Evolutionary conservation across 1,139 yeast genomes (phyloP).

Genomic region (Pichia cactophila): DNA sequence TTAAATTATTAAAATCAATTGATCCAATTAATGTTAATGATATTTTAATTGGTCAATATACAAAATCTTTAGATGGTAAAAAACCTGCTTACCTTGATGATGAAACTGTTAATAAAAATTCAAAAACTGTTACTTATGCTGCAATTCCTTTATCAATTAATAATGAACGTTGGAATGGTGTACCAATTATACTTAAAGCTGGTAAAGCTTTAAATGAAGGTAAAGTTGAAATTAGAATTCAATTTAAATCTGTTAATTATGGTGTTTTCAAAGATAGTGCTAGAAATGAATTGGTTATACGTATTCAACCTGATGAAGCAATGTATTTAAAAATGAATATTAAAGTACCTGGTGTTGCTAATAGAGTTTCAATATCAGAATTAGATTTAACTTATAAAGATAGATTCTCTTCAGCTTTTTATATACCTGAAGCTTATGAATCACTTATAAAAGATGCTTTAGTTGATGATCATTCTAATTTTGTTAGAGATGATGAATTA

Average conservation of each 20-base stretch:
- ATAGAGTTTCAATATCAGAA: slow-evolving; percentile 76
- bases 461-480: slow-evolving; percentile 91
- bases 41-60: slow-evolving; percentile 82
- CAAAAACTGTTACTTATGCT: slow-evolving; percentile 89
- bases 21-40: slow-evolving; percentile 59
- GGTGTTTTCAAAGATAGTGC: slow-evolving; percentile 80
- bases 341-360: slow-evolving; percentile 86
- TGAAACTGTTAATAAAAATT: slow-evolving; percentile 73
- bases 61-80: slow-evolving; percentile 71
- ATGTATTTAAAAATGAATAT: slow-evolving; percentile 86
- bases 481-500: slow-evolving; percentile 96
- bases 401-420: slow-evolving; percentile 70
- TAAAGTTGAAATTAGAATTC: slow-evolving; percentile 90
- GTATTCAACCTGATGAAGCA: slow-evolving; percentile 94
- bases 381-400: slow-evolving; percentile 79
- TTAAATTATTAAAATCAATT: slow-evolving; percentile 79
- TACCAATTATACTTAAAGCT: slow-evolving; percentile 90
- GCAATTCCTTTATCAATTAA: slow-evolving; percentile 71
- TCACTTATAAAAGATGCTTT: slow-evolving; percentile 86
- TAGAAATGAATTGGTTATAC: slow-evolving; percentile 86
- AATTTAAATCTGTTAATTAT: slow-evolving; percentile 76
- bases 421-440: slow-evolving; percentile 98
- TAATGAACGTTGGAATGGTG: slow-evolving; percentile 98
- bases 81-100: slow-evolving; percentile 92
- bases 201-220: slow-evolving; percentile 93